Percentiles rank a stretch among this genome's conserved stretches.
Conservation (phyloP, 441 rosid genomes). For the Erodium texanum region DNA sequence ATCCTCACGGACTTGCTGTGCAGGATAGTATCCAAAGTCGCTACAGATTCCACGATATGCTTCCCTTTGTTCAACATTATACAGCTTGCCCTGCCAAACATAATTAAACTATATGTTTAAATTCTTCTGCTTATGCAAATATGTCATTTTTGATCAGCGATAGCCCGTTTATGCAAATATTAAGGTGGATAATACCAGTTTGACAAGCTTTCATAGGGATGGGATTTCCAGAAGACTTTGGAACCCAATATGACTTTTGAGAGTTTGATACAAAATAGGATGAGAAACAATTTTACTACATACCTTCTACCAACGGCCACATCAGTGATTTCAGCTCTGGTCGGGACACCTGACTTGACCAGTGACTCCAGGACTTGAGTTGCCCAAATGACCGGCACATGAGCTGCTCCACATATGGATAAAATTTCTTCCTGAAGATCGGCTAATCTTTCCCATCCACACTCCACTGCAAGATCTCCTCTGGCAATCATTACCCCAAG, state of each 20-base stretch:
- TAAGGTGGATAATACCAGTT: background rate
- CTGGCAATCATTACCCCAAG: slow-evolving; percentile 66
- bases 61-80: slow-evolving; percentile 67
- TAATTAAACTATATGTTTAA: background rate
- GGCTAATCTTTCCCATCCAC: slow-evolving; percentile 73
- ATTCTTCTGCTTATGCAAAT: no score
- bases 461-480: slow-evolving; percentile 76
- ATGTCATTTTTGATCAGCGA: no score
- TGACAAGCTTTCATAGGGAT: background rate
- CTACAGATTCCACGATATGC: slow-evolving; percentile 43
- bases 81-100: slow-evolving; percentile 41
- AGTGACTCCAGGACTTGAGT: slow-evolving; percentile 71
- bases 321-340: slow-evolving; percentile 65
- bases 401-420: slow-evolving; percentile 39
- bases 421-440: slow-evolving; percentile 56
- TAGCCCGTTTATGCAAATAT: no score
- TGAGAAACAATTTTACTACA: slow-evolving; percentile 6
- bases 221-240: background rate
- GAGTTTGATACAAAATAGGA: background rate
- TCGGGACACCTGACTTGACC: slow-evolving; percentile 57
- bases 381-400: slow-evolving; percentile 58
- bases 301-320: slow-evolving; percentile 51
- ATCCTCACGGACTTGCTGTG: slow-evolving; percentile 24
- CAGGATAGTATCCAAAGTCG: slow-evolving; percentile 48
- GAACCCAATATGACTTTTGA: no score